Evolutionary conservation across 192 early-diverging fungal species (phyloP).

Genomic region (Chytriomyces hyalinus): DNA sequence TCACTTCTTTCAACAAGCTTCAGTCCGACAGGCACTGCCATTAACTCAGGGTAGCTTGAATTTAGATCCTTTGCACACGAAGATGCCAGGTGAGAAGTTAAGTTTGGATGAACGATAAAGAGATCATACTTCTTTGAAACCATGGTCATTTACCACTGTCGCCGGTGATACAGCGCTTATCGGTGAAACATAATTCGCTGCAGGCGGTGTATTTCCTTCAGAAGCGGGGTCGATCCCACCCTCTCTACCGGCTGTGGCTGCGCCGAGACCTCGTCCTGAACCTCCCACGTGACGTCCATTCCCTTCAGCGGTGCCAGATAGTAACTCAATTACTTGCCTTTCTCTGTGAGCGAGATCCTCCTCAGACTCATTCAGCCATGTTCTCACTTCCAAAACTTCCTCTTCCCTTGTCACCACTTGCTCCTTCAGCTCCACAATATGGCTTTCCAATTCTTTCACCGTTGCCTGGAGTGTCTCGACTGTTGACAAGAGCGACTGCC

Average conservation of each 20-base stretch:
- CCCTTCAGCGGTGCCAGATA: not conserved
- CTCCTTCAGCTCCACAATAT: slow-evolving; percentile 14
- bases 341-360: slow-evolving; percentile 2
- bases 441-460: slow-evolving; percentile 2
- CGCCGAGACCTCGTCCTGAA: not conserved
- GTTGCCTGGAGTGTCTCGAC: too few species aligned
- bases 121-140: not conserved
- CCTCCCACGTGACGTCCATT: not conserved
- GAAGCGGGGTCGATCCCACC: not conserved
- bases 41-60: not conserved
- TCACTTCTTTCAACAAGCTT: slow-evolving; percentile 2
- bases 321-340: not conserved
- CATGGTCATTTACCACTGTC: slow-evolving; percentile 6
- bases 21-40: not conserved
- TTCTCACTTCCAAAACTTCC: slow-evolving; percentile 22
- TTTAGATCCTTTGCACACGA: not conserved
- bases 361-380: slow-evolving; percentile 28
- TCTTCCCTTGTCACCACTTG: slow-evolving; percentile 1
- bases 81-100: not conserved
- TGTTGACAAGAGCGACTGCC: too few species aligned
- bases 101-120: not conserved
- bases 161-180: not conserved
- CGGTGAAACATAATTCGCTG: not conserved
- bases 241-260: too few species aligned
- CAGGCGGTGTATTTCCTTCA: not conserved